A percentile compares a stretch with the other conserved stretches of the same genome.
Evolutionary conservation across 169 alveolate species (phyloP).

Genomic region (Eimeria brunetti): DNA sequence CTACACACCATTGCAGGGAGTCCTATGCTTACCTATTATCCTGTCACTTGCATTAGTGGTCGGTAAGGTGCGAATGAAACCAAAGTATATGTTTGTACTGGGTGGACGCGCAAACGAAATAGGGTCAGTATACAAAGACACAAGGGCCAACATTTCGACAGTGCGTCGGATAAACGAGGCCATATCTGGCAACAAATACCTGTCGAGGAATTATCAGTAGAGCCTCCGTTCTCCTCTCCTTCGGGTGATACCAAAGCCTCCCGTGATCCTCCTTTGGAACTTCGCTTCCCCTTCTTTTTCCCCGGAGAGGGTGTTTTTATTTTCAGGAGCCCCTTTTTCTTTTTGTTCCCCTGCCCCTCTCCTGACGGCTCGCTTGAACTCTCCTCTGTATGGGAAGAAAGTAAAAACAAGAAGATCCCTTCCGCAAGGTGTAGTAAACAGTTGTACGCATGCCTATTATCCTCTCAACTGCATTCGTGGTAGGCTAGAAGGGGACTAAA

Average conservation of each 20-base stretch:
- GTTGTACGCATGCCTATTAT: neutral
- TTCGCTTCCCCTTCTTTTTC: neutral
- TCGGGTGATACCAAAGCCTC: neutral
- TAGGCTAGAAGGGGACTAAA: too few species aligned
- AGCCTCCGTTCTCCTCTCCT: neutral
- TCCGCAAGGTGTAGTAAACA: too few species aligned
- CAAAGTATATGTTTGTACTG: too few species aligned
- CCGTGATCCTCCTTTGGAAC: neutral
- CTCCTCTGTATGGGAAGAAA: neutral
- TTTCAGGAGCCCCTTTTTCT: neutral
- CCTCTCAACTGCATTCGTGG: too few species aligned
- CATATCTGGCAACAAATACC: slow-evolving; percentile 27
- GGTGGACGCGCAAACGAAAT: neutral
- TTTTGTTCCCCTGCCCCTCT: slow-evolving; percentile 9
- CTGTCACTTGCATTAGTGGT: neutral
- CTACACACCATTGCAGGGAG: neutral
- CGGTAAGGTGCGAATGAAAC: neutral
- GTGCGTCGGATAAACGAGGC: neutral
- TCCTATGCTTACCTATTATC: neutral
- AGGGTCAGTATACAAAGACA: neutral
- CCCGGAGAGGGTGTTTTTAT: neutral
- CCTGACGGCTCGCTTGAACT: neutral
- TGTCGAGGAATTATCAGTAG: neutral
- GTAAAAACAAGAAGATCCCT: neutral
- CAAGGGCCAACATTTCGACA: neutral